A percentile compares a stretch with the other conserved stretches of the same genome.
phyloP scores from a whole-genome alignment of 2,329 filamentous ascomycete species.

The Cordyceps tenuipes region DNA sequence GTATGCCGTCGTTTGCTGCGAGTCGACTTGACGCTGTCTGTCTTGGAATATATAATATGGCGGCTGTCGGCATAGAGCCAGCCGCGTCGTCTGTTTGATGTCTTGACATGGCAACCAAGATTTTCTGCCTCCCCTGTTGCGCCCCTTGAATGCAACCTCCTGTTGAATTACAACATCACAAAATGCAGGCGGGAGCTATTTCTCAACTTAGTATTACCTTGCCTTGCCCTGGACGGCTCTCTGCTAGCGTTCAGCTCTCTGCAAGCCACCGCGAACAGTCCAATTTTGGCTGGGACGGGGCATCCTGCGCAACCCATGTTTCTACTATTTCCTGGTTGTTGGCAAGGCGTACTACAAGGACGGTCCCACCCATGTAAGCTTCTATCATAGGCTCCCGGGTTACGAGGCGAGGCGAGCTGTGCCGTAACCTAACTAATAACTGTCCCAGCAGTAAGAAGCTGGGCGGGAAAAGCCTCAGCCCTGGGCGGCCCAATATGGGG shows the following conservation, averaged over 20 bases:
- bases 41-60: neutral
- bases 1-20: neutral
- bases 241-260: constrained; percentile 11
- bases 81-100: neutral
- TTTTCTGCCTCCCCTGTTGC: neutral
- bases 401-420: neutral
- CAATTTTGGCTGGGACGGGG: constrained; percentile 3
- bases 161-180: too few species aligned
- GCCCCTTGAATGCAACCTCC: neutral
- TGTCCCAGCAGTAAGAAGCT: neutral
- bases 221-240: neutral
- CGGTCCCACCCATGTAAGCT: neutral
- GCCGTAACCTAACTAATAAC: too few species aligned
- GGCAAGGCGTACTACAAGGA: constrained; percentile 1
- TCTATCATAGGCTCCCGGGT: neutral
- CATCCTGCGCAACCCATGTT: neutral
- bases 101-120: too few species aligned
- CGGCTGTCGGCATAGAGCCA: neutral
- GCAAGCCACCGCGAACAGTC: constrained; percentile 10
- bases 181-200: too few species aligned
- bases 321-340: neutral
- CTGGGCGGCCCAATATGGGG: constrained; percentile 2
- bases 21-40: neutral
- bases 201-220: too few species aligned
- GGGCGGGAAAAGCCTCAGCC: constrained; percentile 3